A percentile compares a stretch with the other conserved stretches of the same genome.
Evolutionary conservation across 768 basidiomycete genomes (phyloP).

Genomic region (Trametes cingulata): DNA sequence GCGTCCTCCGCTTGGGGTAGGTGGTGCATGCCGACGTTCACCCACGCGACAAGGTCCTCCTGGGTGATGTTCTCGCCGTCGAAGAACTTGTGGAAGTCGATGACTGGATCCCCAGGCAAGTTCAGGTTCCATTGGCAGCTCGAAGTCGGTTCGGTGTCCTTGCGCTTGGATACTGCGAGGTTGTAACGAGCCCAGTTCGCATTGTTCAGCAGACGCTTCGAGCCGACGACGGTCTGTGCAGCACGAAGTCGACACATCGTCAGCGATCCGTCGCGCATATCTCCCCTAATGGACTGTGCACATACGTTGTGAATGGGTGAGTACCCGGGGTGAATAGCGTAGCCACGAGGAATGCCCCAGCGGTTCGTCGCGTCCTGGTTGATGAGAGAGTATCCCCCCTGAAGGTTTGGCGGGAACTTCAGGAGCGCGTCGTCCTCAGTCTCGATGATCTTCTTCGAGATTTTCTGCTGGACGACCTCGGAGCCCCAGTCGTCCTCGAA

Average conservation of each 20-base stretch:
- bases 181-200: constrained; percentile 70
- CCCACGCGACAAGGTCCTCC: constrained; percentile 65
- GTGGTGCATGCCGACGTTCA: constrained; percentile 70
- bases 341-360: constrained; percentile 61
- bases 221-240: constrained; percentile 53
- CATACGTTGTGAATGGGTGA: constrained; percentile 52
- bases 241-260: too few relatives aligned
- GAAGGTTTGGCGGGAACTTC: constrained; percentile 54
- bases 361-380: constrained; percentile 53
- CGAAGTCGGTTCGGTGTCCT: constrained; percentile 61
- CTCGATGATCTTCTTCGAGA: constrained; percentile 46
- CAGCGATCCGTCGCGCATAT: too few relatives aligned
- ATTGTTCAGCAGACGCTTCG: constrained; percentile 59
- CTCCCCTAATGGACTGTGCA: neutral
- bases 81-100: constrained; percentile 65
- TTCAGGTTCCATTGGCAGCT: constrained; percentile 66
- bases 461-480: constrained; percentile 54
- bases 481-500: constrained; percentile 58
- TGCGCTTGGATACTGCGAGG: constrained; percentile 54
- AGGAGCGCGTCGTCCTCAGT: constrained; percentile 54
- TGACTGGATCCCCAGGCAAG: constrained; percentile 53
- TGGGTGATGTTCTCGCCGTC: constrained; percentile 64
- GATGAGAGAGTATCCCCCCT: constrained; percentile 57
- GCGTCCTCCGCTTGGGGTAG: constrained; percentile 66
- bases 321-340: constrained; percentile 61